A percentile compares a stretch with the other conserved stretches of the same genome.
Conservation (phyloP, 2,329 filamentous ascomycete species). For the Colletotrichum caudatum region DNA sequence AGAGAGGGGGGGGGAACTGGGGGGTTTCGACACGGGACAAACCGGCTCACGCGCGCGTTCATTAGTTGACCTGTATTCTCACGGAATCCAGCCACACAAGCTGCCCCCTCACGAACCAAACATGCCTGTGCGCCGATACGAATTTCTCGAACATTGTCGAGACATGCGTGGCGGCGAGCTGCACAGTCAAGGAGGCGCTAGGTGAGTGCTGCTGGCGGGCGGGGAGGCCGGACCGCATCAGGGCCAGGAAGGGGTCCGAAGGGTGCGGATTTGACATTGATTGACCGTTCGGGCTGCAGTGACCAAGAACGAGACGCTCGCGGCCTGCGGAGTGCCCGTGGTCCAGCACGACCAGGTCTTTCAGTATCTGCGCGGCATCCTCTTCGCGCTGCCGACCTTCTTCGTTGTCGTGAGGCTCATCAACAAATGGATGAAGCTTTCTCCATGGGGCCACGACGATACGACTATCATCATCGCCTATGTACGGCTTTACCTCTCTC, state of each 20-base stretch:
- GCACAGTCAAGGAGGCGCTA: constrained; percentile 36
- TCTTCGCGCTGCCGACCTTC: constrained; percentile 28
- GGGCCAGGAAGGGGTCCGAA: too few species aligned
- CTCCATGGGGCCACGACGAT: constrained; percentile 29
- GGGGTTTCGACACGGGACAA: too few species aligned
- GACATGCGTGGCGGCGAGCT: constrained; percentile 27
- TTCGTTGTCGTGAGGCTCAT: constrained; percentile 22
- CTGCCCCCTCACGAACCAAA: constrained; percentile 27
- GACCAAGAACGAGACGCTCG: constrained; percentile 18
- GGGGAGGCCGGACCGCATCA: background rate
- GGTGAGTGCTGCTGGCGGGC: constrained; percentile 4
- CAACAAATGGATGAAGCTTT: constrained; percentile 31
- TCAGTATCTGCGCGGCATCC: constrained; percentile 7
- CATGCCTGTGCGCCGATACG: constrained; percentile 30
- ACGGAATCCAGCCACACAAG: constrained; percentile 26
- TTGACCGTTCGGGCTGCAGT: constrained; percentile 1
- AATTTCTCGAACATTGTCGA: constrained; percentile 19
- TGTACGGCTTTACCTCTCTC: constrained; percentile 9
- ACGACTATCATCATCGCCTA: constrained; percentile 32
- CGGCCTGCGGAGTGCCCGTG: constrained; percentile 27
- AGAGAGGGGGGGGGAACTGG: too few species aligned
- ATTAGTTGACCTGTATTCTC: constrained; percentile 27
- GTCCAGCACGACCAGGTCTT: constrained; percentile 5
- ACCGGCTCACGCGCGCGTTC: background rate
- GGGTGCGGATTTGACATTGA: background rate